phyloP scores from a whole-genome alignment of 2,329 filamentous ascomycete species.

The Phyllosticta paracitricarpa region DNA sequence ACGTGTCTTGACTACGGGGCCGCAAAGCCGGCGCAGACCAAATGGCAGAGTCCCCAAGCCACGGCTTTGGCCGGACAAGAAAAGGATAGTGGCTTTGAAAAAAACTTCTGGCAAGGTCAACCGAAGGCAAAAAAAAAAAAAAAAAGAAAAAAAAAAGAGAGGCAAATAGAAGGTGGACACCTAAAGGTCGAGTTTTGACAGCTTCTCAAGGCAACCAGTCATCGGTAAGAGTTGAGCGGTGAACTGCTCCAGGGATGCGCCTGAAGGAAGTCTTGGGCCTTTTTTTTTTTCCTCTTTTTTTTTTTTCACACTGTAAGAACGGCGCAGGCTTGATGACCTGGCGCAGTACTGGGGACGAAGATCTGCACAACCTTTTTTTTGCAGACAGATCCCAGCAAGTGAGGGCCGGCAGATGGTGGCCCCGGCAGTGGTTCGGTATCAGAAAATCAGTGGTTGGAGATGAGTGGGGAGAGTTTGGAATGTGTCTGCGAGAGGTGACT shows the following conservation, averaged over 20 bases:
- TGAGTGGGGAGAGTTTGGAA: not conserved
- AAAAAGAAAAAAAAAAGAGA: not conserved
- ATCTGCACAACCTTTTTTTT: constrained; percentile 24
- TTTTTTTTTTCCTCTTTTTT: constrained; percentile 12
- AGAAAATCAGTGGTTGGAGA: not conserved
- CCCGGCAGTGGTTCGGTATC: not conserved
- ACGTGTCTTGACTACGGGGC: constrained; percentile 1
- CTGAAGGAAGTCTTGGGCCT: not conserved
- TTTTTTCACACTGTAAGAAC: not conserved
- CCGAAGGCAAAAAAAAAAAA: not conserved
- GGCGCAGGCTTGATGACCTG: constrained; percentile 30
- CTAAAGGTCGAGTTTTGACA: not conserved
- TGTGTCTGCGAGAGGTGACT: not conserved
- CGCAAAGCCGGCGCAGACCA: not conserved
- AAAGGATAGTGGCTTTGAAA: not conserved
- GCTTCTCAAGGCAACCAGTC: constrained; percentile 24
- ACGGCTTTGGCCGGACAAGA: not conserved
- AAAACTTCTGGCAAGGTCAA: not conserved
- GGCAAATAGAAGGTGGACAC: not conserved
- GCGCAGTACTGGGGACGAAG: constrained; percentile 14
- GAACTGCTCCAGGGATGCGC: constrained; percentile 28
- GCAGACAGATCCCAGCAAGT: not conserved
- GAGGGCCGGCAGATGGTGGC: not conserved
- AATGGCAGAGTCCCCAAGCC: not conserved
- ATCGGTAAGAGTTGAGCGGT: constrained; percentile 21